phyloP scores from a whole-genome alignment of 306 rosid species.

The Lathyrus sativus region DNA sequence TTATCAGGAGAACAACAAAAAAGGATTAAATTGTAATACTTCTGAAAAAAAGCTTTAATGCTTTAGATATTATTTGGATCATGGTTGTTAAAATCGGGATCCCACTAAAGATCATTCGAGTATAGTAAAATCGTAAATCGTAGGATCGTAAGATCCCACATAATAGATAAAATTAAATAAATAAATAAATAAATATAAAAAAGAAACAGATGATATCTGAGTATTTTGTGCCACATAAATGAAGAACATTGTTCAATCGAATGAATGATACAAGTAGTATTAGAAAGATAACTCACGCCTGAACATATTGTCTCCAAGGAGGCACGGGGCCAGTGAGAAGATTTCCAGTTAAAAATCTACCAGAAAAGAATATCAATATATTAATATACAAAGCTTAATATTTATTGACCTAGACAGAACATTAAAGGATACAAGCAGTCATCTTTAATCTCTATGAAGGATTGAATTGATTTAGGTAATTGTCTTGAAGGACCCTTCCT shows the following conservation, averaged over 20 bases:
- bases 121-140: too few species aligned
- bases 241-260: background rate
- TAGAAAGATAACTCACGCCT: constrained; percentile 5
- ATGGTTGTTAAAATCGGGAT: too few species aligned
- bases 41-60: background rate
- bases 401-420: background rate
- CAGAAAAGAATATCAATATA: constrained; percentile 1
- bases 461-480: background rate
- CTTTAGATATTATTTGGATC: background rate
- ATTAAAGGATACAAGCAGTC: background rate
- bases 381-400: constrained; percentile 2
- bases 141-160: too few species aligned
- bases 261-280: constrained; percentile 4
- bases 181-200: too few species aligned
- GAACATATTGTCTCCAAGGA: background rate
- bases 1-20: background rate
- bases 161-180: too few species aligned
- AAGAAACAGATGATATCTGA: background rate
- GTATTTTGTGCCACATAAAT: background rate
- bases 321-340: background rate
- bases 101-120: too few species aligned
- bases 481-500: constrained; percentile 2
- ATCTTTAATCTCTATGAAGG: background rate
- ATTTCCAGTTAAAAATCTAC: constrained; percentile 25
- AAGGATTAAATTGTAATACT: background rate